Evolutionary conservation across 345 rosid genomes (phyloP).

Genomic region (Durio zibethinus): DNA sequence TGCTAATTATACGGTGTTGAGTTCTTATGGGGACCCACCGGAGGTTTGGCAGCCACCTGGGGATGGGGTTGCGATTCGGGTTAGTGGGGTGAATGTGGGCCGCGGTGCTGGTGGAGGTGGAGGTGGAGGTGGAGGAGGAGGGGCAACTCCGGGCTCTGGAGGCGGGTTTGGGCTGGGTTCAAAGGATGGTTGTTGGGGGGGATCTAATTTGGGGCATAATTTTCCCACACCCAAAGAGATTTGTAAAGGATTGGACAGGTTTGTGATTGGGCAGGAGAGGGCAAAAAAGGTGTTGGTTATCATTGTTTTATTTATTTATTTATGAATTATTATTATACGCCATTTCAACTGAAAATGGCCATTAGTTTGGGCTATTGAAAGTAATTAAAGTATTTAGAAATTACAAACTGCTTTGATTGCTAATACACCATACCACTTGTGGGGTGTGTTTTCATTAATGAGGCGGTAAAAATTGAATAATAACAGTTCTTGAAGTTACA

Average conservation of each 20-base stretch:
- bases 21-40: slow-evolving; percentile 86
- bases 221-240: slow-evolving; percentile 98
- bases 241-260: slow-evolving; percentile 84
- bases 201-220: slow-evolving; percentile 77
- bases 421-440: not conserved
- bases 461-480: not conserved
- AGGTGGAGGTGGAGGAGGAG: slow-evolving; percentile 33
- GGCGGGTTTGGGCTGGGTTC: slow-evolving; percentile 44
- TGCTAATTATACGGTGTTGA: slow-evolving; percentile 22
- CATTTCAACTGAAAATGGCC: not conserved
- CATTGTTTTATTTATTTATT: not conserved
- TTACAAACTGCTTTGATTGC: not conserved
- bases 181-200: slow-evolving; percentile 88
- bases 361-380: not conserved
- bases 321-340: not conserved
- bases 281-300: slow-evolving; percentile 76
- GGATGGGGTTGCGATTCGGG: slow-evolving; percentile 61
- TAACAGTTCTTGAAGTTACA: not conserved
- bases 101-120: slow-evolving; percentile 37
- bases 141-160: slow-evolving; percentile 29
- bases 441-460: not conserved
- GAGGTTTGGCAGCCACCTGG: slow-evolving; percentile 99
- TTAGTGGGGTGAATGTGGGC: slow-evolving; percentile 38
- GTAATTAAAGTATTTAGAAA: not conserved
- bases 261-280: slow-evolving; percentile 95